Base-by-base conservation (phyloP, 2,329 filamentous ascomycete species). In the Neopestalotiopsis rosae region DNA sequence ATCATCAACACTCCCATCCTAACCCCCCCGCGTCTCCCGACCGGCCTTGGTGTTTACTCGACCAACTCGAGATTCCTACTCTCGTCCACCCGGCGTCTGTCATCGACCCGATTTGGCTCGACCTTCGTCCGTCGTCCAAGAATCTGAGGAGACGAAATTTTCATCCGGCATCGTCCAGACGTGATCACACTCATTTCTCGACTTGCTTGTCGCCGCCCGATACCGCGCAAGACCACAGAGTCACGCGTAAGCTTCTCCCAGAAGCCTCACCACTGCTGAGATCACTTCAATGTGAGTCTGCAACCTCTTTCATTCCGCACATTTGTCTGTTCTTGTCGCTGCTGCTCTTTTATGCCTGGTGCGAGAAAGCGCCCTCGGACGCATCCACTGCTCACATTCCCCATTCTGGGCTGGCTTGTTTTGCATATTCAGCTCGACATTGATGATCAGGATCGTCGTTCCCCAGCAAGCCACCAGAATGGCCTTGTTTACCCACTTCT, bases 201-300 rank as follows among this genome's bases (percentile, higher is more conserved):
- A 66, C 66, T 58, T 66, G 57, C 72, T 66, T 66, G 69, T 72
- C 61, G 67, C 69, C 71, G 68, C 71, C 70, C 71, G 71, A 72
- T 72, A 69, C 71, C 72, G 70, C 70, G 71, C 72, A 71, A 70
- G 30, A 17, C 69, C 70, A 71, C 70, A 69, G 61, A 59, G 68
- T 64, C 38, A 59, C 70, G 68, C 58, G 65, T 68, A 69, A 71
- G 72, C 72, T 74, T 72, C 71, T 70, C 70, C 56, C 57, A 66
- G 71, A 74, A 75, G 74, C 73, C 72, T 70, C 68, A 71, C 69
- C 69, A 71, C 72, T 74, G 79, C 79, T 80, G 80, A 77, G 79
- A 81, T 82, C 78, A 78, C 80, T 81, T 82, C 79, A 77, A 74
- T 73, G 79, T 80, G 74, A 79, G 79, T 80, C 76, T 52, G 73